These are phyloP conservation scores for Dissoconium aciculare DNA, from an alignment of 2,329 filamentous ascomycete species.

Conservation along the genomic window DNA sequence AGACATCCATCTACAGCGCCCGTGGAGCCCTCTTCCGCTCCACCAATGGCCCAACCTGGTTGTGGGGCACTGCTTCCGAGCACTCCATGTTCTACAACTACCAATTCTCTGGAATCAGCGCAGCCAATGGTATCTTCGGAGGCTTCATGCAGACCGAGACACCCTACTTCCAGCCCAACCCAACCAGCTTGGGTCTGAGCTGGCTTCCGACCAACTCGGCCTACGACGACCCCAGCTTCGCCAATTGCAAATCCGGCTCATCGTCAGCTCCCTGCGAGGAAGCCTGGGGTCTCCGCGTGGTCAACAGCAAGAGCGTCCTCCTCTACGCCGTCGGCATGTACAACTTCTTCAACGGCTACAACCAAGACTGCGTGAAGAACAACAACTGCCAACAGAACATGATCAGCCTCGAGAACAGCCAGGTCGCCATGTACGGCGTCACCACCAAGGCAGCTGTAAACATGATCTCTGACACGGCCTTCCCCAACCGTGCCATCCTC, in stretches of 20 bases:
- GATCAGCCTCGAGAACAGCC: conserved; percentile 29
- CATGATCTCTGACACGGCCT: conserved; percentile 31
- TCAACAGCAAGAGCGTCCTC: conserved; percentile 27
- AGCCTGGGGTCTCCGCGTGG: conserved; percentile 32
- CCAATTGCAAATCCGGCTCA: conserved; percentile 15
- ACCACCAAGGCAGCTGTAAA: conserved; percentile 36
- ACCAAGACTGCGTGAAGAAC: conserved; percentile 32
- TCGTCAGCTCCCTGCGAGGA: conserved; percentile 22
- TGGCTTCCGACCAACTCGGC: conserved; percentile 30
- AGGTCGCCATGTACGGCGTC: conserved; percentile 34
- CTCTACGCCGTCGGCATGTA: conserved; percentile 39
- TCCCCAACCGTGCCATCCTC: conserved; percentile 22
- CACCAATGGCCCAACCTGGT: conserved; percentile 35
- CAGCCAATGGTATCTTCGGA: conserved; percentile 37
- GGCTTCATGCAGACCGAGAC: conserved; percentile 41
- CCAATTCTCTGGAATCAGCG: conserved; percentile 28
- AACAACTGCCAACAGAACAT: conserved; percentile 39
- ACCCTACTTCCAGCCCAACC: conserved; percentile 40
- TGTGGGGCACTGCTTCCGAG: conserved; percentile 39
- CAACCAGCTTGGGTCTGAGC: conserved; percentile 17
- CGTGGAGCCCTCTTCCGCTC: conserved; percentile 30
- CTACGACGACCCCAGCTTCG: conserved; percentile 31
- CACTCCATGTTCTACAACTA: conserved; percentile 42
- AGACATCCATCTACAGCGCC: conserved; percentile 31
- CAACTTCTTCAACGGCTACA: conserved; percentile 46